Evolutionary conservation across 31 red algal species (phyloP).

Genomic region (Odonthalia washingtoniensis): DNA sequence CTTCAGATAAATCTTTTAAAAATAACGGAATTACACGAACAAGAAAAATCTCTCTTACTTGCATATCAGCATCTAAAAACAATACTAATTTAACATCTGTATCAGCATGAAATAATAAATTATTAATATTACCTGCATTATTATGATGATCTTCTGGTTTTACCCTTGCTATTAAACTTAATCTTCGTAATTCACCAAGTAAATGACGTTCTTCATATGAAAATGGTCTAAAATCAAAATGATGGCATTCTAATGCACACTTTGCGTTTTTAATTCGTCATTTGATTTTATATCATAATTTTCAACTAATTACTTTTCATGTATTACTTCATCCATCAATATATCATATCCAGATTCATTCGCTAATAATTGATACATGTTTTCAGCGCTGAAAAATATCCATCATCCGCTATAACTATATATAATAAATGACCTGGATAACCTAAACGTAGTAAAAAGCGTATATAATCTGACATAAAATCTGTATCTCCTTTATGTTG

Average conservation of each 20-base stretch:
- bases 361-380: slow-evolving; percentile 77
- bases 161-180: slow-evolving; percentile 70
- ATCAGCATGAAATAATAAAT: slow-evolving; percentile 73
- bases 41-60: slow-evolving; percentile 69
- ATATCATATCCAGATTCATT: slow-evolving; percentile 81
- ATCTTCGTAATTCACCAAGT: slow-evolving; percentile 62
- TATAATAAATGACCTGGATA: slow-evolving; percentile 74
- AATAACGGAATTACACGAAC: slow-evolving; percentile 72
- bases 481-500: slow-evolving; percentile 79
- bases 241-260: slow-evolving; percentile 76
- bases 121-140: slow-evolving; percentile 91
- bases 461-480: slow-evolving; percentile 62
- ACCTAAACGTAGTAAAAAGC: slow-evolving; percentile 59
- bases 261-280: slow-evolving; percentile 44
- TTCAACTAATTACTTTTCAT: slow-evolving; percentile 73
- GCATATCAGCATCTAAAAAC: slow-evolving; percentile 85
- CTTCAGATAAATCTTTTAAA: slow-evolving; percentile 70
- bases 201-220: slow-evolving; percentile 62
- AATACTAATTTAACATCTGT: slow-evolving; percentile 78
- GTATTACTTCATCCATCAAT: slow-evolving; percentile 75
- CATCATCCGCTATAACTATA: too few species aligned
- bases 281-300: slow-evolving; percentile 70
- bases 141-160: slow-evolving; percentile 87
- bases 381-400: too few species aligned
- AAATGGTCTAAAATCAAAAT: slow-evolving; percentile 79